Base-by-base conservation (phyloP, 805 yeast genomes). In the Saccharomycopsis microspora region DNA sequence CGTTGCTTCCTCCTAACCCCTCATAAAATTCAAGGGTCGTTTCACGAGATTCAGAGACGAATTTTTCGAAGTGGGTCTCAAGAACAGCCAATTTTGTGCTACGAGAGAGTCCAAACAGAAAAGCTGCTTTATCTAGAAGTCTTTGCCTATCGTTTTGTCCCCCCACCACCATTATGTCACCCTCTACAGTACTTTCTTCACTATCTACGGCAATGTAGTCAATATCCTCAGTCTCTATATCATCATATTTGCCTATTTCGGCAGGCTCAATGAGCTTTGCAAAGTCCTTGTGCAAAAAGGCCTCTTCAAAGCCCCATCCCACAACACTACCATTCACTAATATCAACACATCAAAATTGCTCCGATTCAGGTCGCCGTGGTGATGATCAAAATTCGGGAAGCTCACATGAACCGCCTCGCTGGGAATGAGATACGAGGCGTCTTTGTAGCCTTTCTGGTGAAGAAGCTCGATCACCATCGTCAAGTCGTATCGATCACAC, bases 41-140 rank as follows among this genome's bases (percentile, higher is more conserved):
- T 32, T 66, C 66, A 55, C 80, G 75, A 1, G 94, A 81, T 45
- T 75, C 60, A 35, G 61, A 64, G n/a, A 85, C 74, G 56, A 82
- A 84, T 31, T 72, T 65, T 55, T 88, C 96, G 39, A 87, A 66
- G 3, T 81, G 70, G 30, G 73, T 69, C 61, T 89, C 97, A 37
- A 89, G 62, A 1, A 87, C 78, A 0, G 95, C 88, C 41, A 89
- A 67, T 58, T 93, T 75, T 0, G 97, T 88, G 2, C 95, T 85
- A 55, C 96, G 66, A 0, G 96, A 82, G 33, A 89, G 66, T 0
- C 96, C 96, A 46, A 85, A 80, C 1, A 95, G 82, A 62, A 88
- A 88, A 0, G 96, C 96, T 6, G 88, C 83, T 65, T 82, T 86
- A 58, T 87, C 95, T 37, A 85, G 64, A 35, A 82, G 57, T 37